A percentile compares a stretch with the other conserved stretches of the same genome.
phyloP scores from a whole-genome alignment of 164 flowering plant species.

The Vitis labrusca region DNA sequence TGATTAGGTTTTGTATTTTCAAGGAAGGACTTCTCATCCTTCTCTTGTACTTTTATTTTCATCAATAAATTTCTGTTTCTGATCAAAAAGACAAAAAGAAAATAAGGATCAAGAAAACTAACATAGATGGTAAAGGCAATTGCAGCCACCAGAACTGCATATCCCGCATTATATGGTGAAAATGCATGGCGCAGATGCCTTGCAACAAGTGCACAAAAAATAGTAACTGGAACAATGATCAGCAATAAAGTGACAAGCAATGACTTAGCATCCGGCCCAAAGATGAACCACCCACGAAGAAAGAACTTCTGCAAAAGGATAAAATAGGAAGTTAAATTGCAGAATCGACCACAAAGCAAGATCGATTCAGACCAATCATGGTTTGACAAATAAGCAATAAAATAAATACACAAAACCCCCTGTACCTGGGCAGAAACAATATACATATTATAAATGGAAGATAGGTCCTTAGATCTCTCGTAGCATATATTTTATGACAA shows the following conservation, averaged over 20 bases:
- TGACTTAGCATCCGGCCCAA: slow-evolving; percentile 93
- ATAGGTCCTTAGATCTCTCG: too few species aligned
- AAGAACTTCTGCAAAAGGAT: slow-evolving; percentile 67
- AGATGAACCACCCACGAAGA: slow-evolving; percentile 81
- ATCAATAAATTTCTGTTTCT: too few species aligned
- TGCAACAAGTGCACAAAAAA: slow-evolving; percentile 84
- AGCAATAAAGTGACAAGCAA: slow-evolving; percentile 69
- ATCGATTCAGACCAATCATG: not conserved
- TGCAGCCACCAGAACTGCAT: slow-evolving; percentile 79
- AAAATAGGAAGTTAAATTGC: slow-evolving; percentile 11
- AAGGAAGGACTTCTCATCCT: too few species aligned
- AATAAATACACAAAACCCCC: not conserved
- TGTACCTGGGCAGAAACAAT: too few species aligned
- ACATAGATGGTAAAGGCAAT: slow-evolving; percentile 71
- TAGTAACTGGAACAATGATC: slow-evolving; percentile 60
- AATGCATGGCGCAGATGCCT: slow-evolving; percentile 85
- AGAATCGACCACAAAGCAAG: slow-evolving; percentile 1
- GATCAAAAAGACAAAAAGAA: slow-evolving; percentile 2
- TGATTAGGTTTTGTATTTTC: too few species aligned
- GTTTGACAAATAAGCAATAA: not conserved
- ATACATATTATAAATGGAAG: too few species aligned
- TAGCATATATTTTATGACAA: too few species aligned
- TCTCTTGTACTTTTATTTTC: too few species aligned
- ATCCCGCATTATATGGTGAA: slow-evolving; percentile 77
- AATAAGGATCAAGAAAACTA: slow-evolving; percentile 37